Evolutionary conservation across 371 early-diverging fungal species (phyloP), one percentile per base, ranked within the genome.

Genomic region (Mucor velutinosus): DNA sequence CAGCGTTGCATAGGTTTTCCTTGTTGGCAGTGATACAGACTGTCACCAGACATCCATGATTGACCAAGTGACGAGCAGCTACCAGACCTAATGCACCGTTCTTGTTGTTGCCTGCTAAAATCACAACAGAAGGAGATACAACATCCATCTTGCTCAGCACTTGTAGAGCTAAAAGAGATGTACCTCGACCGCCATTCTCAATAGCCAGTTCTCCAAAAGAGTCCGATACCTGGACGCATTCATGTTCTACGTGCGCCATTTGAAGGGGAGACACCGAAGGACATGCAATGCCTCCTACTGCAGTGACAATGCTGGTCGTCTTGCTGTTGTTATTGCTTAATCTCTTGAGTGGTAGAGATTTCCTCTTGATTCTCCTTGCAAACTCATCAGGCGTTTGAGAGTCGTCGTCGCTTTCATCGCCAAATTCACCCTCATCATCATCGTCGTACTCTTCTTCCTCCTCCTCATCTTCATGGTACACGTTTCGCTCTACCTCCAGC

Each of bases 131-230:
- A 1, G 92, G 90, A n/a, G 89, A 90, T 27, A 83, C 81, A 7
- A 86, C 82, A 21, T 86, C 82, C 65, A 89, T 85, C 14, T 63
- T 73, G 78, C 82, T 90, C 6, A 93, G 66, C 17, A 86, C 83
- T 60, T 92, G 89, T 29, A 93, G 74, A 32, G 83, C 85, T 76
- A 92, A 72, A 80, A 88, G 80, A 25, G 91, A 86, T 3, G 86
- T 79, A n/a, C 92, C 86, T 23, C 93, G 81, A 2, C 93, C 95
- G 11, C 89, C 93, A 76, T 93, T 94, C 71, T 94, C 94, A 4
- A 71, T 59, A 5, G 56, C 49, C 5, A 71, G 15, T 23, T 57
- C 63, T 4, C 59, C 71, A 66, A 57, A 63, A 7, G 17, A 19
- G 25, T 14, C 19, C 0, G 64, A 71, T 0, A 53, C 53, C n/a